Base-by-base conservation (phyloP, 164 flowering plant species). In the Houttuynia cordata region DNA sequence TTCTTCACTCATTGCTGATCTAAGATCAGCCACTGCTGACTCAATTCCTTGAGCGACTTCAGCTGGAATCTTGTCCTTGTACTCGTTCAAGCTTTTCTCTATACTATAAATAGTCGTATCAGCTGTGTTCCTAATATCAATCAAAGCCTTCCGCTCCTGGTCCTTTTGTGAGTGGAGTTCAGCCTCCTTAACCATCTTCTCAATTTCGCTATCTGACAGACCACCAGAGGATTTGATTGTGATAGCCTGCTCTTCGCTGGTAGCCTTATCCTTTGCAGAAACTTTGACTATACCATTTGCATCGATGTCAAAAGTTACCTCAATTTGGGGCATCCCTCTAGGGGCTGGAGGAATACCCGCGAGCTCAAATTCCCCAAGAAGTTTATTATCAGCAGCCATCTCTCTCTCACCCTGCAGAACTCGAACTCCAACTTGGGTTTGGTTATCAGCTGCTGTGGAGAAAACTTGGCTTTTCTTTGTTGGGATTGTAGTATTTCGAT, bases 381-480 rank as follows among this genome's bases (percentile, higher is more conserved):
- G 53, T 57, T 74, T 74, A 51, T 74, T 74, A 57, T 68, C 68
- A 2, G 70, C n/a, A 34, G 74, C 75, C 72, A 71, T 68, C 50
- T 71, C 68, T 14, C 78, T 62, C 60, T 75, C 78, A 25, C 78
- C 78, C 63, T 75, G 75, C 57, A 68, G 24, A 7, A 71, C 78
- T 42, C 54, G 53, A 24, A 75, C 64, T 2, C 73, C 76, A 6
- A 76, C 79, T 58, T 68, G 70, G 24, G 74, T 73, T 62, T 76
- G 79, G 59, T 71, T 69, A 47, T 75, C 78, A 18, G 78, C 68
- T 52, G 78, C 78, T 21, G 78, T 75, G 3, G 78, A 75, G 67
- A 75, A 75, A 10, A 72, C 78, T 66, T 76, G 75, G 53, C 72
- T 67, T 68, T 76, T 76, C 53, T 76, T 76, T 8, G 79, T 76